These are phyloP conservation scores for Leccinum subgranulosum DNA, from an alignment of 768 basidiomycete genomes.

Conservation along the genomic window DNA sequence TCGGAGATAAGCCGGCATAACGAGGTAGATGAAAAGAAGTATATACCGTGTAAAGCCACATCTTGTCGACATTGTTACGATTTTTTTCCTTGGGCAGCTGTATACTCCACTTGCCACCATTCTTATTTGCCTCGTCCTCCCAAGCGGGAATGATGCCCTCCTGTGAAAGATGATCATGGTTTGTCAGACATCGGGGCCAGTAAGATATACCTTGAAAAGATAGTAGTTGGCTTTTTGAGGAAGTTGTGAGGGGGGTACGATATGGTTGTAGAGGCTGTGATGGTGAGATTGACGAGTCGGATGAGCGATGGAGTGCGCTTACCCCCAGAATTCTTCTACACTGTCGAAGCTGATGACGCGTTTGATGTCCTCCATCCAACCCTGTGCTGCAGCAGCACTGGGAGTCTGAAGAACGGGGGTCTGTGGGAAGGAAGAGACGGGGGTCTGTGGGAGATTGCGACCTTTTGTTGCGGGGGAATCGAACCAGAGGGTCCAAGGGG, in stretches of 20 bases:
- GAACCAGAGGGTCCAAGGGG: constrained; percentile 97
- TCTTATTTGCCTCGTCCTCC: constrained; percentile 96
- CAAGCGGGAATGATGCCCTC: constrained; percentile 96
- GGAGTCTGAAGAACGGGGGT: constrained; percentile 75
- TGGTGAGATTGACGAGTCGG: constrained; percentile 8
- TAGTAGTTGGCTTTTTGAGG: constrained; percentile 99
- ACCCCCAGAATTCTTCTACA: constrained; percentile 99
- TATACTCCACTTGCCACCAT: constrained; percentile 98
- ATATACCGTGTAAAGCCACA: constrained; percentile 96
- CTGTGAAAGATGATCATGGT: constrained; percentile 37
- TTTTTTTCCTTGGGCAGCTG: constrained; percentile 97
- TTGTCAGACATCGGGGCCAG: background rate
- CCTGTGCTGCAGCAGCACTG: constrained; percentile 67
- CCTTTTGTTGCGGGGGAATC: constrained; percentile 92
- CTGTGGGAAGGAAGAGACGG: constrained; percentile 71
- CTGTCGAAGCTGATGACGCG: constrained; percentile 94
- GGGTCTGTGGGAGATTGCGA: constrained; percentile 83
- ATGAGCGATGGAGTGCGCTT: constrained; percentile 27
- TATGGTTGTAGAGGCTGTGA: constrained; percentile 88
- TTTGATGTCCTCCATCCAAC: constrained; percentile 99
- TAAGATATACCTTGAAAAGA: constrained; percentile 80
- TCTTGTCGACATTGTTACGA: constrained; percentile 76
- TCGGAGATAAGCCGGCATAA: constrained; percentile 1
- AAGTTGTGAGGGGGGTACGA: constrained; percentile 89
- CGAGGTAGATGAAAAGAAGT: background rate